A percentile compares a stretch with the other conserved stretches of the same genome.
Conservation (phyloP, 192 early-diverging fungal species). For the Backusella morwellensis region DNA sequence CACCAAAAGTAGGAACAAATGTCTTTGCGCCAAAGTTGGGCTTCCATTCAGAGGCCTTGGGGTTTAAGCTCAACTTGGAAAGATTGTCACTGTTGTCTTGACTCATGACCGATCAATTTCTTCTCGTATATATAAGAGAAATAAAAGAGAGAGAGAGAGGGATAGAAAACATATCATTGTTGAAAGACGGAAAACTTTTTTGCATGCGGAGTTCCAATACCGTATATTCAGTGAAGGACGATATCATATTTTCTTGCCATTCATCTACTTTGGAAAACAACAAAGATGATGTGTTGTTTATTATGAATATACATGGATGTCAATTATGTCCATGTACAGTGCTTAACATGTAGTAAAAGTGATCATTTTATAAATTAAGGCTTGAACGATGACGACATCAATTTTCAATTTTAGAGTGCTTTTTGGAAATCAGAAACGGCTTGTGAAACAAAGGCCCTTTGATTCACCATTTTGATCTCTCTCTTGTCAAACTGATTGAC, state of each 20-base stretch:
- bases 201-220: neutral
- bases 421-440: neutral
- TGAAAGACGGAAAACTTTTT: neutral
- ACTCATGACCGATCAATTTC: constrained; percentile 20
- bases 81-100: constrained; percentile 43
- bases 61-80: constrained; percentile 59
- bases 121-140: neutral
- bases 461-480: neutral
- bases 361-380: neutral
- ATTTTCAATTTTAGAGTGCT: neutral
- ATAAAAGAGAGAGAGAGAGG: neutral
- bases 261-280: neutral
- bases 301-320: neutral
- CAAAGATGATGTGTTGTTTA: neutral
- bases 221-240: neutral
- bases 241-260: neutral
- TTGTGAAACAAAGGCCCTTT: neutral
- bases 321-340: neutral
- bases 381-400: neutral
- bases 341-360: neutral
- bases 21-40: constrained; percentile 65
- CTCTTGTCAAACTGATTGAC: neutral
- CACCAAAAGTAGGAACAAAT: constrained; percentile 66
- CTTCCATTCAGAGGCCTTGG: constrained; percentile 62
- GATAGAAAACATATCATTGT: neutral